phyloP scores from a whole-genome alignment of 2,329 filamentous ascomycete genomes.

The Trichoderma sp. region DNA sequence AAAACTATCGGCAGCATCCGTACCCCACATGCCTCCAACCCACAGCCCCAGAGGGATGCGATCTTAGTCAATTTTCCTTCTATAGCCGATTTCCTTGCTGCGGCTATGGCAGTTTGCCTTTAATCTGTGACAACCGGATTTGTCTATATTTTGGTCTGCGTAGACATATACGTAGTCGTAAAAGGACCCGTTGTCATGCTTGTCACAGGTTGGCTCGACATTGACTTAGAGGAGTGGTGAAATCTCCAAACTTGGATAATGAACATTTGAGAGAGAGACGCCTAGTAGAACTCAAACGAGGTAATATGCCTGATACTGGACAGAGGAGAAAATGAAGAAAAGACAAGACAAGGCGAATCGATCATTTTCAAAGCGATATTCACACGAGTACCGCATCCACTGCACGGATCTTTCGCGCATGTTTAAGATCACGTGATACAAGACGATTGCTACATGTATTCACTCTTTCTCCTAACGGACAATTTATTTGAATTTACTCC shows the following conservation, averaged over 20 bases:
- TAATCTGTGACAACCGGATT: neutral
- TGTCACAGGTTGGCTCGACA: neutral
- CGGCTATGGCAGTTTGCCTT: neutral
- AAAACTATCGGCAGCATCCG: neutral
- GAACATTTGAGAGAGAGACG: neutral
- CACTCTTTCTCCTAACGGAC: neutral
- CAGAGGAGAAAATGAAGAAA: neutral
- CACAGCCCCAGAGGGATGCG: neutral
- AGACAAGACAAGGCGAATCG: neutral
- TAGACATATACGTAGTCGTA: neutral
- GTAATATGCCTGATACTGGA: accelerated
- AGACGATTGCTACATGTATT: neutral
- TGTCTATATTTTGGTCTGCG: neutral
- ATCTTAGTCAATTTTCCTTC: neutral
- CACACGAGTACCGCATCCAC: neutral
- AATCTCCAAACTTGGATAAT: neutral
- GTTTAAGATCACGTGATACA: neutral
- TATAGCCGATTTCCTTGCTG: neutral
- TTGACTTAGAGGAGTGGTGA: neutral
- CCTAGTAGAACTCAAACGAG: neutral
- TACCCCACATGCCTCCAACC: neutral
- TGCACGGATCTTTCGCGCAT: neutral
- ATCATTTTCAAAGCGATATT: neutral
- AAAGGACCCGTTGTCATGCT: neutral
- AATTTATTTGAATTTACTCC: neutral